Percentiles rank a stretch among this genome's conserved stretches.
Evolutionary conservation across 768 basidiomycete genomes (phyloP).

Genomic region (Auricularia sp.): DNA sequence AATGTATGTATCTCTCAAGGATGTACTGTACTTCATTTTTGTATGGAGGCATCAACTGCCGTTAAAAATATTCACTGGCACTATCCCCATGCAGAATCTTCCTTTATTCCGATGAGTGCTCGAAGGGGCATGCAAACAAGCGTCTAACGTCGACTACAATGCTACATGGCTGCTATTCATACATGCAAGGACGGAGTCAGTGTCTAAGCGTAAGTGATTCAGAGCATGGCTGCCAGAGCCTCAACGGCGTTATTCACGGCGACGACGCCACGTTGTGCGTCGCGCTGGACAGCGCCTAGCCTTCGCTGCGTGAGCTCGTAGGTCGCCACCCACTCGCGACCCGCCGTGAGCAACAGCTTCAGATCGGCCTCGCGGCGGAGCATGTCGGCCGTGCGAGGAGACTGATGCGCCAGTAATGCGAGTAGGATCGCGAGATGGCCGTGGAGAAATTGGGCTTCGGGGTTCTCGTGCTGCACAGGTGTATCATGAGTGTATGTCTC

Average conservation of each 20-base stretch:
- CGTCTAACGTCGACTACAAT: too few relatives aligned
- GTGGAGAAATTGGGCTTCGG: conserved; percentile 30
- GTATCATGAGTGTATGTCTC: conserved; percentile 6
- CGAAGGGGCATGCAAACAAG: too few relatives aligned
- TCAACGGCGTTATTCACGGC: conserved; percentile 1
- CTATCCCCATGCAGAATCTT: too few relatives aligned
- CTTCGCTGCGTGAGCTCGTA: neutral
- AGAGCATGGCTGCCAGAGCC: neutral
- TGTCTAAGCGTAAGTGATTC: too few relatives aligned
- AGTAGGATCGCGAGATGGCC: conserved; percentile 72
- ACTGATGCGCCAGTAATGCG: conserved; percentile 36
- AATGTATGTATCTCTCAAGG: too few relatives aligned
- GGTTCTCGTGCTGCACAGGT: conserved; percentile 1
- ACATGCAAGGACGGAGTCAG: too few relatives aligned
- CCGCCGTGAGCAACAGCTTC: neutral
- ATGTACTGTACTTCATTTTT: too few relatives aligned
- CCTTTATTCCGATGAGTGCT: too few relatives aligned
- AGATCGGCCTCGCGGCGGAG: neutral
- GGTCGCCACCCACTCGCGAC: neutral
- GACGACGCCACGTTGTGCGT: neutral
- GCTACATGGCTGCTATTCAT: too few relatives aligned
- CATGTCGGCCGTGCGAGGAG: conserved; percentile 5
- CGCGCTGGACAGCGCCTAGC: neutral
- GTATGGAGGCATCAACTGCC: too few relatives aligned
- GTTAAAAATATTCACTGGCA: too few relatives aligned